A percentile compares a stretch with the other conserved stretches of the same genome.
Conservation (phyloP, 805 yeast species). For the Candida nitratophila region DNA sequence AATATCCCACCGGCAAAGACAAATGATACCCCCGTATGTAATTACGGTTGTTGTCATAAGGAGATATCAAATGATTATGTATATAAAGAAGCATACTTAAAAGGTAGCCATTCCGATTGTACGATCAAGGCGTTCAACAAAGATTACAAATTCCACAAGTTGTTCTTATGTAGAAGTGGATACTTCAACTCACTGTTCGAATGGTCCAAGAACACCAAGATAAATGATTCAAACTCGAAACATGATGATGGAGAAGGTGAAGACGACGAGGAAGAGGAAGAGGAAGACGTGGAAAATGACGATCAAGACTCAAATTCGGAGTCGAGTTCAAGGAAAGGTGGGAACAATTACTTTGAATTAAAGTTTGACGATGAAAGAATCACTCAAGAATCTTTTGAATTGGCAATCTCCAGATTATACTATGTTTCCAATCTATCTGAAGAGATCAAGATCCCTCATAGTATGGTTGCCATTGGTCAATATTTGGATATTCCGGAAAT, state of each 20-base stretch:
- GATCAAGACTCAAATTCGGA: background rate
- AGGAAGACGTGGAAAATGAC: conserved; percentile 1
- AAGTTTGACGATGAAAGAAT: conserved; percentile 35
- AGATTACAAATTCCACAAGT: conserved; percentile 37
- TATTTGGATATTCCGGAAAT: conserved; percentile 39
- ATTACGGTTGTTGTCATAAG: conserved; percentile 21
- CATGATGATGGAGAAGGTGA: background rate
- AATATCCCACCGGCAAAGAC: background rate
- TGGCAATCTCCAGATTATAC: conserved; percentile 39
- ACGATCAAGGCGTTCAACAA: conserved; percentile 39
- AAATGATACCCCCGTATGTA: conserved; percentile 7
- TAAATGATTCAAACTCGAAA: background rate
- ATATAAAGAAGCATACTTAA: conserved; percentile 31
- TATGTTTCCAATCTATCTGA: conserved; percentile 30
- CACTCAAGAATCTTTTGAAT: conserved; percentile 39
- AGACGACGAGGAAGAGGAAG: conserved; percentile 1
- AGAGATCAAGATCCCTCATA: conserved; percentile 30
- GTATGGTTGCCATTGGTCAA: conserved; percentile 43
- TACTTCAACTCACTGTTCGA: conserved; percentile 40
- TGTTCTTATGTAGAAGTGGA: conserved; percentile 38
- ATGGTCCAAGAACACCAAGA: conserved; percentile 29
- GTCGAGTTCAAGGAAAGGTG: no score
- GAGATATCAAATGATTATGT: conserved; percentile 23
- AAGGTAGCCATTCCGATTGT: conserved; percentile 43
- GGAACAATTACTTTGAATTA: conserved; percentile 17